phyloP scores from a whole-genome alignment of 1,284 basidiomycete species.

The Apiotrichum siamense region DNA sequence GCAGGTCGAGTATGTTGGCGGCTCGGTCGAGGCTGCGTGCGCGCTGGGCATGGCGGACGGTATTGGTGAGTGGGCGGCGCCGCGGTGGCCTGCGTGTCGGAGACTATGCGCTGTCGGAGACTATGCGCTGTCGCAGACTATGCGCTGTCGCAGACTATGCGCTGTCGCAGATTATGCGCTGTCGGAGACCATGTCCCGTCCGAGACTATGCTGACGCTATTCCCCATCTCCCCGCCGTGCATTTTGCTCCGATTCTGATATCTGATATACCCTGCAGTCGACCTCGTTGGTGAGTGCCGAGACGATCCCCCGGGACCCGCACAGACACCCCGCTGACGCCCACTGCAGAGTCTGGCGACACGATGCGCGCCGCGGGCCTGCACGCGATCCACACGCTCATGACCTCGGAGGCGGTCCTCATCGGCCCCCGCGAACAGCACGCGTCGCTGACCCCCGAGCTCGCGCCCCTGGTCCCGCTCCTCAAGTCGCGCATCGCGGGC shows the following conservation, averaged over 20 bases:
- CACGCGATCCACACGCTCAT: slow-evolving; percentile 87
- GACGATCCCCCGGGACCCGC: not conserved
- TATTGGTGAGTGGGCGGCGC: slow-evolving; percentile 77
- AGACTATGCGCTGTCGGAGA: no score
- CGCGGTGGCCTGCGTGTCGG: no score
- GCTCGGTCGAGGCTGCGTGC: slow-evolving; percentile 97
- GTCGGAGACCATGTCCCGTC: no score
- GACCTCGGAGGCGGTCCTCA: slow-evolving; percentile 85
- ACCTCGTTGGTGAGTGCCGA: slow-evolving; percentile 72
- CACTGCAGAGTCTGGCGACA: slow-evolving; percentile 94
- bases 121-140: no score
- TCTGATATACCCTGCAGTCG: slow-evolving; percentile 54
- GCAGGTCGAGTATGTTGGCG: slow-evolving; percentile 90
- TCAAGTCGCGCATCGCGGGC: slow-evolving; percentile 84
- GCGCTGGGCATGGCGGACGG: slow-evolving; percentile 94
- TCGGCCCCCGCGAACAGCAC: slow-evolving; percentile 68
- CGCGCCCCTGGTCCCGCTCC: slow-evolving; percentile 61
- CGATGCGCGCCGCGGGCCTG: slow-evolving; percentile 96
- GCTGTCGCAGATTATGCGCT: no score
- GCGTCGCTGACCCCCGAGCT: slow-evolving; percentile 56
- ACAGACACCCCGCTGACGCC: not conserved
- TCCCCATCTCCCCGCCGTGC: no score
- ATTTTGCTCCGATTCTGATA: not conserved
- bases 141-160: no score
- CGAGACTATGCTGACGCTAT: not conserved